phyloP scores from a whole-genome alignment of 2,329 filamentous ascomycete species.

The Fusarium gaditjirri region DNA sequence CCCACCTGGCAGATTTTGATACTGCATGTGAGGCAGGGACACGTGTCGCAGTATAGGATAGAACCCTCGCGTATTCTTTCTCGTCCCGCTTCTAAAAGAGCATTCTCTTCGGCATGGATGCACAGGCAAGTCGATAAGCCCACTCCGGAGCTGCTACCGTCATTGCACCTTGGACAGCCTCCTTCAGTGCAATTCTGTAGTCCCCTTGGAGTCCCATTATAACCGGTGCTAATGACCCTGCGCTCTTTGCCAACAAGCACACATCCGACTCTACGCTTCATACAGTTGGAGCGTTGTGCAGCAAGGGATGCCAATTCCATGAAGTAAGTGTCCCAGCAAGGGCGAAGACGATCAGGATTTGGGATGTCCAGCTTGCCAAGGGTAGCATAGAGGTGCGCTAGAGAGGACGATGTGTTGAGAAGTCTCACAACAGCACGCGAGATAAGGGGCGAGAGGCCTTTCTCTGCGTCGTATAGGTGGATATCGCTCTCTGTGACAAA shows the following conservation, averaged over 20 bases:
- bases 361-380: conserved; percentile 80
- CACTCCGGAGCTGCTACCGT: conserved; percentile 73
- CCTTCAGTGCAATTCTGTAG: conserved; percentile 92
- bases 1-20: conserved; percentile 99
- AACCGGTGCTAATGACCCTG: conserved; percentile 92
- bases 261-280: conserved; percentile 96
- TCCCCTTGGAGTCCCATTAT: conserved; percentile 95
- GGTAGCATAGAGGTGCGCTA: conserved; percentile 77
- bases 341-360: conserved; percentile 82
- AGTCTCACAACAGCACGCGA: conserved; percentile 85
- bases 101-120: conserved; percentile 98
- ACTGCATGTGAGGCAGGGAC: conserved; percentile 95
- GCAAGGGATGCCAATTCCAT: conserved; percentile 96
- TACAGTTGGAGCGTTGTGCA: conserved; percentile 92
- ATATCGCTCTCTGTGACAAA: conserved; percentile 72
- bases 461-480: conserved; percentile 75
- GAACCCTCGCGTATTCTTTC: conserved; percentile 86
- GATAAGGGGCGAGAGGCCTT: conserved; percentile 79
- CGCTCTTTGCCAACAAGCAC: conserved; percentile 84
- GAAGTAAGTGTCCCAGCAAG: conserved; percentile 97
- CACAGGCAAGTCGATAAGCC: conserved; percentile 89
- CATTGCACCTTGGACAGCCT: conserved; percentile 89
- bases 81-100: conserved; percentile 90
- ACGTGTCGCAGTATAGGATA: conserved; percentile 94
- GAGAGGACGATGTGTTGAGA: conserved; percentile 81